Evolutionary conservation across 345 rosid species (phyloP), one percentile per base, ranked within the genome.

Genomic region (Salix suchowensis): DNA sequence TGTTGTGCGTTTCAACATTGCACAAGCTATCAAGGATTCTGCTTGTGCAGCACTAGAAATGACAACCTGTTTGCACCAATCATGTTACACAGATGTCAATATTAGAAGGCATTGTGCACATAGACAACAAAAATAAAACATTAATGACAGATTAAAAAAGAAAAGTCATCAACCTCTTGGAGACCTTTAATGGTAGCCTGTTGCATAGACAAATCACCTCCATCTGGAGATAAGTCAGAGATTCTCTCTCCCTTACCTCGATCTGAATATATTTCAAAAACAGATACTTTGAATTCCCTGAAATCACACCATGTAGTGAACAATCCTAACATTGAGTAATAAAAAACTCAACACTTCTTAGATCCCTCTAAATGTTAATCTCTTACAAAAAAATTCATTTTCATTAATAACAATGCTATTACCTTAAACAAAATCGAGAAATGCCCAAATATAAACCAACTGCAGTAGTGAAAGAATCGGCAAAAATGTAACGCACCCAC

Each of bases 211-310:
- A 92, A 83, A 24, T 90, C 97, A 61, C 81, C 85, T 76, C 89
- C 91, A 78, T 84, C 88, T 11, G 85, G 82, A 8, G 84, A 82
- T 78, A 94, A 89, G 82, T 91, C 97, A 68, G 79, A 82, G 60
- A 91, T 77, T 69, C 81, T 90, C 90, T 95, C 98, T 0, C 83
- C 88, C 83, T 87, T 91, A 55, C 98, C 94, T 74, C 93, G 74
- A 72, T 95, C 98, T 1, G 93, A 86, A 68, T 69, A 85, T 84
- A 95, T 93, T 84, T 94, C 97, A 85, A 94, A 92, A 76, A 92
- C 83, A 10, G 98, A 91, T 46, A 92, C 46, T 72, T 73, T 80
- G 83, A 87, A 90, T 69, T 71, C 77, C 88, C 97, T 92, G 87
- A 32, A 68, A 73, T 26, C 19, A 26, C 15, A 68, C 26, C 67